These are phyloP conservation scores for Pseudogymnoascus sp. DNA, from an alignment of 2,329 filamentous ascomycete genomes.

Conservation along the genomic window DNA sequence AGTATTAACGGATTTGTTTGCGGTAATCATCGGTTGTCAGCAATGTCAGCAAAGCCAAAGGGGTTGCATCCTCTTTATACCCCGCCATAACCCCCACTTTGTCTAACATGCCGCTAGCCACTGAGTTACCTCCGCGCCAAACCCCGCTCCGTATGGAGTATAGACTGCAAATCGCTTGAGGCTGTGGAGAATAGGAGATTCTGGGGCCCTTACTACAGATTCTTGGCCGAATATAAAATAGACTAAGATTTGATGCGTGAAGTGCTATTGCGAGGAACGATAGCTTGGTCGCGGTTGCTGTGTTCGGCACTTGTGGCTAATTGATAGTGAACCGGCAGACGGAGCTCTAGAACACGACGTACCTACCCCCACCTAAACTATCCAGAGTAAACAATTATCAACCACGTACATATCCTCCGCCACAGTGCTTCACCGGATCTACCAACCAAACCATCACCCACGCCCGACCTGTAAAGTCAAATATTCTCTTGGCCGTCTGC, in stretches of 20 bases:
- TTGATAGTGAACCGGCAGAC: not conserved
- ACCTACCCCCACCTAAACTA: not conserved
- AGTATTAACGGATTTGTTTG: not conserved
- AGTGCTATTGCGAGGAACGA: not conserved
- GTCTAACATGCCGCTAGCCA: not conserved
- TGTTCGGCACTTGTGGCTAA: not conserved
- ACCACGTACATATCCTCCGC: not conserved
- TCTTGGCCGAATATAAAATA: not conserved
- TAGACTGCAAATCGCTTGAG: not conserved
- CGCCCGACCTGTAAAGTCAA: not conserved
- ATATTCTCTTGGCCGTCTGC: not conserved
- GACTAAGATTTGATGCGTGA: not conserved
- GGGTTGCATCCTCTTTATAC: slow-evolving; percentile 5
- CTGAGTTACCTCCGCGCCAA: not conserved
- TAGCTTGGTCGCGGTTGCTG: not conserved
- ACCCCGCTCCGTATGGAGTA: not conserved
- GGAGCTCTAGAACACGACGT: not conserved
- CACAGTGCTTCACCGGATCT: not conserved
- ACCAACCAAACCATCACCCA: not conserved
- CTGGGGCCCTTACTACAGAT: not conserved
- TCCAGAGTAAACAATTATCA: not conserved
- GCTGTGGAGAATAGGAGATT: not conserved
- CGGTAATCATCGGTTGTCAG: not conserved
- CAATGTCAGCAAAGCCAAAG: not conserved
- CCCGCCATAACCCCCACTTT: slow-evolving; percentile 8